Conservation (phyloP, 345 rosid genomes). For the Dipteronia sinensis region DNA sequence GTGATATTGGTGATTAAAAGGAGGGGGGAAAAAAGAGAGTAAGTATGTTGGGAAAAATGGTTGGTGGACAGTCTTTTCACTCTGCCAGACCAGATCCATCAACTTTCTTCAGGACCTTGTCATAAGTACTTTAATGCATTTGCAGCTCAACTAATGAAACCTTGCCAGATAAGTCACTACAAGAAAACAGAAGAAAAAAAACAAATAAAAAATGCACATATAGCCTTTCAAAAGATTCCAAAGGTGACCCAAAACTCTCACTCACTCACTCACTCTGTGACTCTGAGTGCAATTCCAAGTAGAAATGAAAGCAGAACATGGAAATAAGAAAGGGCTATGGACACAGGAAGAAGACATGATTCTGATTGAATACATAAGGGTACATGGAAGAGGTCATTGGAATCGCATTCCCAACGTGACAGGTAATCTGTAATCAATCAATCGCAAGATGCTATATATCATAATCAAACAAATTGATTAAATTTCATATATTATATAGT, state of each 20-base stretch:
- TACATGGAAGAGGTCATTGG: conserved; percentile 38
- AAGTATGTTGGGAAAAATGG: too few species aligned
- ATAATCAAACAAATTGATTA: too few species aligned
- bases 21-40: not conserved
- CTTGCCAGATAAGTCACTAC: not conserved
- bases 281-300: not conserved
- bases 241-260: not conserved
- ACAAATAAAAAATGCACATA: too few species aligned
- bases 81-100: not conserved
- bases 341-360: conserved; percentile 36
- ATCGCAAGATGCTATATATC: not conserved
- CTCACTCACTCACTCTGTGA: too few species aligned
- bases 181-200: not conserved
- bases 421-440: conserved; percentile 13
- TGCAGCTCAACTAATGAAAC: not conserved
- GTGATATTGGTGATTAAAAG: not conserved
- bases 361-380: conserved; percentile 27
- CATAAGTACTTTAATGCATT: not conserved
- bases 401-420: conserved; percentile 36
- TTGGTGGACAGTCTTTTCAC: too few species aligned
- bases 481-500: too few species aligned
- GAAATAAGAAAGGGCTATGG: conserved; percentile 35
- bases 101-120: not conserved
- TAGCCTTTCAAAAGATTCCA: not conserved
- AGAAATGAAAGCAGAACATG: conserved; percentile 9